Evolutionary conservation across 768 basidiomycete genomes (phyloP).

Genomic region (Postia placenta): DNA sequence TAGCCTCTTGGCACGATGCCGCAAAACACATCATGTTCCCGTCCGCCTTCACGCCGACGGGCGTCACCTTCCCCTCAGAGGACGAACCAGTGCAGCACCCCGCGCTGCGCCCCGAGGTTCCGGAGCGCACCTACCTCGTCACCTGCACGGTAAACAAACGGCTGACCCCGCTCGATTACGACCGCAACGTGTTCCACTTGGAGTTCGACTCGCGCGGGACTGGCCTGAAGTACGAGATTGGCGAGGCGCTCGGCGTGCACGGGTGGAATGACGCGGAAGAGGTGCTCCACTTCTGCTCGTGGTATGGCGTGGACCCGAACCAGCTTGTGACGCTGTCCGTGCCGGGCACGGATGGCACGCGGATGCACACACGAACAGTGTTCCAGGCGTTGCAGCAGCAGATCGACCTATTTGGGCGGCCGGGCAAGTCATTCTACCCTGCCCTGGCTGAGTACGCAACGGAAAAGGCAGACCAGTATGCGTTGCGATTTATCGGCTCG

Average conservation of each 20-base stretch:
- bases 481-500: constrained; percentile 87
- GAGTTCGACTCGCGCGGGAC: constrained; percentile 92
- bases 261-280: constrained; percentile 95
- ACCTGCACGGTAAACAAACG: constrained; percentile 93
- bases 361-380: constrained; percentile 88
- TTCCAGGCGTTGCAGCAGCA: constrained; percentile 96
- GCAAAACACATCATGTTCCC: constrained; percentile 90
- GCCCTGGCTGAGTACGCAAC: constrained; percentile 77
- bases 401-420: constrained; percentile 92
- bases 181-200: constrained; percentile 98
- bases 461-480: constrained; percentile 60
- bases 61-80: constrained; percentile 22
- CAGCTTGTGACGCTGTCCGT: constrained; percentile 80
- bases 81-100: constrained; percentile 55
- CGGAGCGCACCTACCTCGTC: constrained; percentile 89
- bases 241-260: constrained; percentile 94
- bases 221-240: constrained; percentile 90
- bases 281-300: constrained; percentile 80
- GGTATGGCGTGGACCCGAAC: constrained; percentile 85
- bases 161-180: constrained; percentile 90
- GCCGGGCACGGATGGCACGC: constrained; percentile 48
- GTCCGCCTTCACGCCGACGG: constrained; percentile 59
- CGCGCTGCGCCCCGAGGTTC: constrained; percentile 75
- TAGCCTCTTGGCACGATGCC: constrained; percentile 76
- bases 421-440: constrained; percentile 93